phyloP scores from a whole-genome alignment of 2,329 filamentous ascomycete species.

The Truncatella angustata region DNA sequence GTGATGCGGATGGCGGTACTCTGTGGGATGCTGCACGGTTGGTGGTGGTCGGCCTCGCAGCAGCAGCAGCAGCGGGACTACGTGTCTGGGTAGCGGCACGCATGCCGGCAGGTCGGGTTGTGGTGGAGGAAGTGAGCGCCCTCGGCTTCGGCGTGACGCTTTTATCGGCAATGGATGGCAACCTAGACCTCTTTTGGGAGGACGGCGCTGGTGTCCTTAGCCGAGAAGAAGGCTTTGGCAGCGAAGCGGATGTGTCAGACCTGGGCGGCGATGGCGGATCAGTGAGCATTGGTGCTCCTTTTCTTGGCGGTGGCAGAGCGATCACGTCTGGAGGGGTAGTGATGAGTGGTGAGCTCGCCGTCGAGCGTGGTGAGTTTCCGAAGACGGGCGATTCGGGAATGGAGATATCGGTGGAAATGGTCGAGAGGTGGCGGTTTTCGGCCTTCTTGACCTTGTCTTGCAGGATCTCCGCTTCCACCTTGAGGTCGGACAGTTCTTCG shows the following conservation, averaged over 20 bases:
- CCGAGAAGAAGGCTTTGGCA: slow-evolving; percentile 51
- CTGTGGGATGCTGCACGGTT: slow-evolving; percentile 46
- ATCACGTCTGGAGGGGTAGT: slow-evolving; percentile 80
- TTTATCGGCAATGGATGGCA: slow-evolving; percentile 51
- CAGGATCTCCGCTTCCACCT: slow-evolving; percentile 91
- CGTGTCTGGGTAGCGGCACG: slow-evolving; percentile 46
- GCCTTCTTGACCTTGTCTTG: slow-evolving; percentile 87
- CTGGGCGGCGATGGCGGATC: slow-evolving; percentile 93
- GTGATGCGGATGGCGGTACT: slow-evolving; percentile 63
- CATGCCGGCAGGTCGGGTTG: slow-evolving; percentile 34
- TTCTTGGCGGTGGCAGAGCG: slow-evolving; percentile 49
- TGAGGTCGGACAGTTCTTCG: slow-evolving; percentile 88
- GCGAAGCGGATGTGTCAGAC: slow-evolving; percentile 74
- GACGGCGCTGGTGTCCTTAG: slow-evolving; percentile 32
- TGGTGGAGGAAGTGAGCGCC: slow-evolving; percentile 34
- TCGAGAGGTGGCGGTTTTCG: slow-evolving; percentile 55
- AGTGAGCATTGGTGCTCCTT: slow-evolving; percentile 61
- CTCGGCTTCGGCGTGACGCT: slow-evolving; percentile 54
- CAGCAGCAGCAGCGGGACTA: slow-evolving; percentile 49
- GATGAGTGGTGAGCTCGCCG: slow-evolving; percentile 86
- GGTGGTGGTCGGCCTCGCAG: slow-evolving; percentile 37
- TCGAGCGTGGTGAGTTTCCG: slow-evolving; percentile 75
- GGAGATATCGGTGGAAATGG: slow-evolving; percentile 61
- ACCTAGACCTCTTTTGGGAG: slow-evolving; percentile 44
- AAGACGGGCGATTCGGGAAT: slow-evolving; percentile 69